phyloP scores from a whole-genome alignment of 352 stramenopile species.

The Pythium plurisporium region DNA sequence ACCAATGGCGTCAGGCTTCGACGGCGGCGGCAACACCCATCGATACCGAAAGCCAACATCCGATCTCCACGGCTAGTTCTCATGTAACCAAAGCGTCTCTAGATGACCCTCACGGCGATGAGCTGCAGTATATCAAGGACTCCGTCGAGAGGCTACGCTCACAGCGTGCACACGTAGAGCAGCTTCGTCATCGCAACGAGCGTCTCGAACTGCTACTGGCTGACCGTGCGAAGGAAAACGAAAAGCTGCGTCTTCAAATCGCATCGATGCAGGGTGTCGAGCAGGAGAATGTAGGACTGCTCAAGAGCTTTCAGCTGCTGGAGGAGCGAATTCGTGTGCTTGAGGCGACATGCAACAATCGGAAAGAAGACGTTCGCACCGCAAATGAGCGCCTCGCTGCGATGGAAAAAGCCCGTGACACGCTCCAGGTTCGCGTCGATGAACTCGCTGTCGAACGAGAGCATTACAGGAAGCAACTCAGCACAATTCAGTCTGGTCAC shows the following conservation, averaged over 20 bases:
- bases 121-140: slow-evolving; percentile 44
- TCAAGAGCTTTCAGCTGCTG: slow-evolving; percentile 52
- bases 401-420: slow-evolving; percentile 33
- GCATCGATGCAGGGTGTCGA: slow-evolving; percentile 35
- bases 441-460: slow-evolving; percentile 30
- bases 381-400: slow-evolving; percentile 7
- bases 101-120: slow-evolving; percentile 1
- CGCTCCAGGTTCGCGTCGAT: slow-evolving; percentile 30
- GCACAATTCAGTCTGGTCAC: slow-evolving; percentile 23
- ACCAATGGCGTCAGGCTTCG: too few species aligned
- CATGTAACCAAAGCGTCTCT: background rate
- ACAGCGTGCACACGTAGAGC: slow-evolving; percentile 52
- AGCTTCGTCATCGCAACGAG: slow-evolving; percentile 38
- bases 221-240: slow-evolving; percentile 35
- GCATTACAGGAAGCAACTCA: slow-evolving; percentile 20
- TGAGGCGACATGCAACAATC: slow-evolving; percentile 29
- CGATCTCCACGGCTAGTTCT: too few species aligned
- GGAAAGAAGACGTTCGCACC: slow-evolving; percentile 7
- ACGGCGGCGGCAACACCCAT: too few species aligned
- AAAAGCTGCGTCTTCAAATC: slow-evolving; percentile 38
- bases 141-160: slow-evolving; percentile 44
- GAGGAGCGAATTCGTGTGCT: slow-evolving; percentile 42
- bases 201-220: slow-evolving; percentile 31
- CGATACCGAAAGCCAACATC: too few species aligned
- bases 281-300: slow-evolving; percentile 48